Percentiles rank a stretch among this genome's conserved stretches.
Conservation (phyloP, 805 yeast species). For the Pichia heedii region DNA sequence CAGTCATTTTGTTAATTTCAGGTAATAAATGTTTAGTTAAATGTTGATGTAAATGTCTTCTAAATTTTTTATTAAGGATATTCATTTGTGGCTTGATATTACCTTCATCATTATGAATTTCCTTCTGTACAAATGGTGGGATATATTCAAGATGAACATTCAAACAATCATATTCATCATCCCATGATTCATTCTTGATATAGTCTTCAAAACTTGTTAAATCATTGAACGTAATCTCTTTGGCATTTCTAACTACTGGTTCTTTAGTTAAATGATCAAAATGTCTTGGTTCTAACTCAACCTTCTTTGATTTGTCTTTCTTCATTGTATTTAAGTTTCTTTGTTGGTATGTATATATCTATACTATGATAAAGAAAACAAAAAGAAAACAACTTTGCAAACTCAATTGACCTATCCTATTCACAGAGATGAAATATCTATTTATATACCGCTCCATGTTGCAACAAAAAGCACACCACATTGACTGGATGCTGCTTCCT, state of each 20-base stretch:
- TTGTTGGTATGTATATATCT: not conserved
- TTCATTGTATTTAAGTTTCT: slow-evolving; percentile 7
- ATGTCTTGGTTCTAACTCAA: slow-evolving; percentile 19
- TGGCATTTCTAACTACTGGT: slow-evolving; percentile 22
- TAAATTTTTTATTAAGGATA: slow-evolving; percentile 60
- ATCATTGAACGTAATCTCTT: slow-evolving; percentile 41
- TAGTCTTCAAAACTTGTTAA: slow-evolving; percentile 53
- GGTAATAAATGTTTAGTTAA: slow-evolving; percentile 58
- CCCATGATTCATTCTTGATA: slow-evolving; percentile 64
- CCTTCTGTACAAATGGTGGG: slow-evolving; percentile 64
- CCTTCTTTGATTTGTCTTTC: slow-evolving; percentile 17
- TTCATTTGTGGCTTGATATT: slow-evolving; percentile 63
- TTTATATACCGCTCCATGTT: too few species aligned
- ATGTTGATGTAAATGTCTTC: slow-evolving; percentile 67
- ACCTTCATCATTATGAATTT: slow-evolving; percentile 58
- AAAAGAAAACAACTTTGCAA: not conserved
- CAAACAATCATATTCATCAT: slow-evolving; percentile 58
- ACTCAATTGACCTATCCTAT: too few species aligned
- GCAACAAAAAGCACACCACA: not conserved
- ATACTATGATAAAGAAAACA: not conserved
- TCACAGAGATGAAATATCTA: too few species aligned
- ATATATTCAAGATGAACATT: slow-evolving; percentile 58
- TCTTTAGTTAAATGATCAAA: slow-evolving; percentile 21
- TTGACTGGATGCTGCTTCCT: too few species aligned
- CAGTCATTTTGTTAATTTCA: slow-evolving; percentile 52